Evolutionary conservation across 2,329 filamentous ascomycete species (phyloP), one percentile per base, ranked within the genome.

Genomic region (Alternaria brassicicola): DNA sequence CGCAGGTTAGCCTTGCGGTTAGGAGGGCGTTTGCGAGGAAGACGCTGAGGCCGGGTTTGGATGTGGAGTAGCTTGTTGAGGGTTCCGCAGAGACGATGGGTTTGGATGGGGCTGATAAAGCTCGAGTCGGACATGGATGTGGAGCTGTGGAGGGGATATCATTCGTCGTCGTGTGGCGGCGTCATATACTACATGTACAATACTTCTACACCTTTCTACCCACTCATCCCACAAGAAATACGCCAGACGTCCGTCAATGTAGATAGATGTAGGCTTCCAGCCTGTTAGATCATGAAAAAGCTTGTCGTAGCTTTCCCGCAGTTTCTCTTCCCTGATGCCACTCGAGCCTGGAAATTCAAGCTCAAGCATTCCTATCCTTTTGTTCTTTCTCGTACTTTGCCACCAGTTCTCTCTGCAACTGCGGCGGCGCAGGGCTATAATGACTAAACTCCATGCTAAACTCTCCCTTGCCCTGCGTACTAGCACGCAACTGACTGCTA

Each of bases 361-460:
- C 31, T 79, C 86, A 87, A 80, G 87, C 86, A 73, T 86, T 84
- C 76, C 84, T 85, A 62, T 87, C 88, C 42, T 84, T 85, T 77
- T 87, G 83, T 63, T 84, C 83, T 81, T 90, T 90, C 72, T 88
- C 82, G 71, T 89, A 84, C 78, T 89, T 89, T 23, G 85, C 83
- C 39, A 91, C 81, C 48, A 91, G 78, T 75, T 91, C 88, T 78
- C 86, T 90, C 89, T 99, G 95, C 78, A 98, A 78, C 76, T 98
- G 93, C 70, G 88, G 87, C 47, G 93, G 90, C 58, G 95, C 92
- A 50, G 92, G 84, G 51, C 91, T 88, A 73, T 99, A 99, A 81
- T 98, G 95, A 78, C 91, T 95, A 74, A 99, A 99, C 81, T 99
- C 95, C 95, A 99, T 98, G 72, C 86, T 90, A 76, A 97, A 99